These are phyloP conservation scores for Penicillium sumatraense DNA, from an alignment of 2,329 filamentous ascomycete genomes.

Conservation along the genomic window DNA sequence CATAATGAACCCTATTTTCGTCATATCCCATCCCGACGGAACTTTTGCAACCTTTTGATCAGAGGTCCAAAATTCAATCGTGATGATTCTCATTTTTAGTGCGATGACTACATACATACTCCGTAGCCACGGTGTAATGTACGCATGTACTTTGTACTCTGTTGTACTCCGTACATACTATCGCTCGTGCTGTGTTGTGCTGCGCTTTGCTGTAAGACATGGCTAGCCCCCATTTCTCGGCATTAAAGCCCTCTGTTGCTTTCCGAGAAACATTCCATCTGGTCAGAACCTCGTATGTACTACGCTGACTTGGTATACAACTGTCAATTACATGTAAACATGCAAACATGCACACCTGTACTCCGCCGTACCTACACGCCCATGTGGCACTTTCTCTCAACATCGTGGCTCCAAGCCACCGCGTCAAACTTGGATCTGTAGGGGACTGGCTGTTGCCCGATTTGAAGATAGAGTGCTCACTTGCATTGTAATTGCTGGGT, in stretches of 20 bases:
- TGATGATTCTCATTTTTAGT: neutral
- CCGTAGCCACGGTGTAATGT: neutral
- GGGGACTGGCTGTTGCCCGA: neutral
- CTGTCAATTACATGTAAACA: neutral
- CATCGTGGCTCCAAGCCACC: neutral
- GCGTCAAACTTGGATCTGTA: neutral
- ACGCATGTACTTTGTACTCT: neutral
- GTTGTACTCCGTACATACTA: too few species aligned
- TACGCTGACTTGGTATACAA: too few species aligned
- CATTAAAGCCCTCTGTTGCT: neutral
- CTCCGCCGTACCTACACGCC: neutral
- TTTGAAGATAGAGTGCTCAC: conserved; percentile 3
- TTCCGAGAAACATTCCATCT: neutral
- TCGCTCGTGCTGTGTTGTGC: neutral
- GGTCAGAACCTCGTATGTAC: neutral
- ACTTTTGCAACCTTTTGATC: neutral
- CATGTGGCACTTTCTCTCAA: neutral
- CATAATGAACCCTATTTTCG: neutral
- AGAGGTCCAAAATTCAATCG: neutral
- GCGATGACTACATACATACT: neutral
- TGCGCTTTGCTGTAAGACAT: neutral
- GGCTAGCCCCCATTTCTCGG: neutral
- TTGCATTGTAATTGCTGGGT: neutral
- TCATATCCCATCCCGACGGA: neutral
- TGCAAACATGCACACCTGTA: neutral